A percentile compares a stretch with the other conserved stretches of the same genome.
These are phyloP conservation scores for Physcia stellaris DNA, from an alignment of 495 filamentous ascomycete species.

Conservation along the genomic window DNA sequence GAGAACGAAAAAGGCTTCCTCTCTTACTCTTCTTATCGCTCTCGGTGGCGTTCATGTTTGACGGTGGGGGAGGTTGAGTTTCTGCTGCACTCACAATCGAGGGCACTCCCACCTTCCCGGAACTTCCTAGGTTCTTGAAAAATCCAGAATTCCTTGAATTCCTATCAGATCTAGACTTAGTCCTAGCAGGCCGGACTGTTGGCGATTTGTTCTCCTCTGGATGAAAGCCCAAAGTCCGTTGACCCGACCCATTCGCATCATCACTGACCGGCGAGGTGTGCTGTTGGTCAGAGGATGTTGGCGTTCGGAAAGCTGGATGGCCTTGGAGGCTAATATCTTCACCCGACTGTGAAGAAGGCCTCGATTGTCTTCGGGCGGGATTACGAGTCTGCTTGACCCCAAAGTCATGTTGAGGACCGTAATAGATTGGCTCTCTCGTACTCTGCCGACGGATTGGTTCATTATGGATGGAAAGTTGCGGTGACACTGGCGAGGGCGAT, in stretches of 20 bases:
- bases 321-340: conserved; percentile 15
- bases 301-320: conserved; percentile 14
- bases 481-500: conserved; percentile 14
- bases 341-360: conserved; percentile 17
- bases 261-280: conserved; percentile 17
- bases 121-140: conserved; percentile 10
- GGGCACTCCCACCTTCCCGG: conserved; percentile 6
- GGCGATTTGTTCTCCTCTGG: conserved; percentile 20
- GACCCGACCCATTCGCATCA: conserved; percentile 20
- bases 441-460: conserved; percentile 8
- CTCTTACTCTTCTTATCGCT: conserved; percentile 15
- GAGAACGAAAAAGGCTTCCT: conserved; percentile 13
- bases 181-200: conserved; percentile 1
- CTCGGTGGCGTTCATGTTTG: neutral
- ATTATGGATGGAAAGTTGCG: conserved; percentile 13
- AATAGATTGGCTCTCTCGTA: conserved; percentile 17
- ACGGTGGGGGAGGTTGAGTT: neutral
- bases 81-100: neutral
- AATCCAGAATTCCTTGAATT: conserved; percentile 15
- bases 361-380: conserved; percentile 7
- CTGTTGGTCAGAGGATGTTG: conserved; percentile 16
- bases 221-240: conserved; percentile 24
- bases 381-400: neutral
- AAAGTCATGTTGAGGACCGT: conserved; percentile 12
- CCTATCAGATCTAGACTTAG: conserved; percentile 8